Evolutionary conservation across 2,329 filamentous ascomycete genomes (phyloP).

Genomic region (Sordariomycetes sp.): DNA sequence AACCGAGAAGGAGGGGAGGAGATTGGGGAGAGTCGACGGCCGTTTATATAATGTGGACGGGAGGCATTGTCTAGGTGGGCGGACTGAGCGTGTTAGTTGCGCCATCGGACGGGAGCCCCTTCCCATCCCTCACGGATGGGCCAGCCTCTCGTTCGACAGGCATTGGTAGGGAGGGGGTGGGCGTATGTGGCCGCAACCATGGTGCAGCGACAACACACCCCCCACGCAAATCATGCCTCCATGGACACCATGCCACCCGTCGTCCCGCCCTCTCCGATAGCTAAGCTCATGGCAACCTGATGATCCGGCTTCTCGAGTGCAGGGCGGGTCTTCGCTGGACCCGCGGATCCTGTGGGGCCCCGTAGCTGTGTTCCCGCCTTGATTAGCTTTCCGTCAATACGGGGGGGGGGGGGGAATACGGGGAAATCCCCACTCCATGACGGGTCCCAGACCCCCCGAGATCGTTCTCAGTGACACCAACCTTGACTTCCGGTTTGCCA

Average conservation of each 20-base stretch:
- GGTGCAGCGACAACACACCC: not conserved
- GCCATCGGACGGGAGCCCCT: not conserved
- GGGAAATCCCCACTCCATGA: too few species aligned
- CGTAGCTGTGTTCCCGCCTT: too few species aligned
- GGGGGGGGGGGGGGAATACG: too few species aligned
- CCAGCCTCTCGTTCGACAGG: not conserved
- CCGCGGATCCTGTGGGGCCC: too few species aligned
- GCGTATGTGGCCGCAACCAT: not conserved
- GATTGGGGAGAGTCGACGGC: not conserved
- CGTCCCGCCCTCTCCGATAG: not conserved
- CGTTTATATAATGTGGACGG: slow-evolving; percentile 1
- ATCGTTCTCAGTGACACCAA: too few species aligned
- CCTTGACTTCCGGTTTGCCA: not conserved
- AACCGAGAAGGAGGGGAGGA: not conserved
- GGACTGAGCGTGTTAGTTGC: not conserved
- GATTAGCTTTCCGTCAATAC: too few species aligned
- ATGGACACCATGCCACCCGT: not conserved
- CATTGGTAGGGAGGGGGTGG: not conserved
- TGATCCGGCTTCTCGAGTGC: not conserved
- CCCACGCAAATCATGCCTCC: not conserved
- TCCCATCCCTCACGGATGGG: not conserved
- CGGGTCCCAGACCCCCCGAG: too few species aligned
- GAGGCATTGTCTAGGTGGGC: not conserved
- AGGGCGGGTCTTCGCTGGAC: too few species aligned
- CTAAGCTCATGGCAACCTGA: not conserved